Base-by-base conservation (phyloP, 257 asterid species). In the Apocynum venetum region DNA sequence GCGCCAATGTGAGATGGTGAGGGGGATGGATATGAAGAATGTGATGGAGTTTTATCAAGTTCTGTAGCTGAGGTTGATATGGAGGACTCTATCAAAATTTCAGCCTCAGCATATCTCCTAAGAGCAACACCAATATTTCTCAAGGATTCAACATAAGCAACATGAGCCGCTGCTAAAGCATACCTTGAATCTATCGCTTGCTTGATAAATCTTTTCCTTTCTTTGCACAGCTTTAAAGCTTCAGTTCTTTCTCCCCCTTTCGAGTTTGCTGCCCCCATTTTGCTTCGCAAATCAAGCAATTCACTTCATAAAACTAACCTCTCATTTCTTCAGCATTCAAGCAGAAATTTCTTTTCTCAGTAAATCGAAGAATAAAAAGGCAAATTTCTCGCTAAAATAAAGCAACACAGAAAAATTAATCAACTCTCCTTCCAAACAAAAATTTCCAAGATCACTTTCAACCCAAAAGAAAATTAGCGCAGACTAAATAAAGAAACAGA, bases 131-230 rank as follows among this genome's bases (percentile, higher is more conserved):
- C 99, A 78, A 93, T 86, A 83, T 89, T 93, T 71, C 89, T 89
- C 73, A 96, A 86, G 61, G 99, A 93, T 77, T 91, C 91, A 79
- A 89, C 88, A 76, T 96, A 96, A 0, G 97, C 90, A 80, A 93
- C 96, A 76, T 96, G 99, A 1, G 97, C 96, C 77, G 99, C 99
- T 49, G 99, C 99, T 75, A 93, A 84, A 65, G 94, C 96, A 73
- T 85, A 96, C 77, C 98, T 87, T 1, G 97, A 96, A 85, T 95
- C 98, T 71, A 89, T 89, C 4, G 98, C 99, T 88, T 90, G 93
- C 72, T 93, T 95, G 66, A 89, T 87, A 74, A 90, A 90, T 68
- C 86, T 88, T 71, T 91, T 95, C 86, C 99, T 87, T 81, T 89
- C 97, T 80, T 87, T 95, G 86, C 99, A 95, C 31, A 95, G 83